Base-by-base conservation (phyloP, 805 yeast genomes). In the Metschnikowia aberdeeniae region DNA sequence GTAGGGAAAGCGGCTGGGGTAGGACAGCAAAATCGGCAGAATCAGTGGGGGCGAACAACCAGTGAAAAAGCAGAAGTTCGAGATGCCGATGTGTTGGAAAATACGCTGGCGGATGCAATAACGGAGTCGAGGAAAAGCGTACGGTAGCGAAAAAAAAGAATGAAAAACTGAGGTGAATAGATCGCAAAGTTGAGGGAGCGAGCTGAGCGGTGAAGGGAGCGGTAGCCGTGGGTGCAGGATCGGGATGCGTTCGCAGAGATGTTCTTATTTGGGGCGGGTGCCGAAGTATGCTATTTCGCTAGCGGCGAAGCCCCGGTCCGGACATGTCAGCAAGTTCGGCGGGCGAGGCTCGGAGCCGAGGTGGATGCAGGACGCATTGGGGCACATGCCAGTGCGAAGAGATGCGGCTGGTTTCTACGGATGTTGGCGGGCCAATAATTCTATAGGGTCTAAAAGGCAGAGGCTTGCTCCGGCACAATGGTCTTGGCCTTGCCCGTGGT, bases 401-500 rank as follows among this genome's bases (percentile, higher is more conserved):
- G 32, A 12, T 29, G 7, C 32, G 32, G 32, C 3, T 3, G 17
- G 17, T 2, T 17, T 17, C 17, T 17, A 17, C 17, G 17, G 17
- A 17, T 2, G 8, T 2, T 22, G 26, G 8, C 8, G 26, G 8
- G 8, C 8, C 6, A 22, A 1, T 1, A 22, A 29, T n/a, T 12
- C 13, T 29, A 29, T 12, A 29, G 13, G 31, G 13, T 11, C 7
- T 29, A 29, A 12, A 29, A 29, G 13, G 13, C 13, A 11, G 27
- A 19, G 40, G 63, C 57, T 60, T 81, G 77, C 60, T 93, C 99
- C 1, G 97, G 95, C n/a, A 92, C 95, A 35, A 87, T 65, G 0
- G 86, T 70, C 47, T 76, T 62, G 6, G 92, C 87, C 61, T 79
- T 81, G 6, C 95, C 96, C 0, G 82, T 75, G 11, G 67, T 63